Evolutionary conservation across 371 early-diverging fungal genomes (phyloP).

Genomic region (Encephalitozoon intestinalis): DNA sequence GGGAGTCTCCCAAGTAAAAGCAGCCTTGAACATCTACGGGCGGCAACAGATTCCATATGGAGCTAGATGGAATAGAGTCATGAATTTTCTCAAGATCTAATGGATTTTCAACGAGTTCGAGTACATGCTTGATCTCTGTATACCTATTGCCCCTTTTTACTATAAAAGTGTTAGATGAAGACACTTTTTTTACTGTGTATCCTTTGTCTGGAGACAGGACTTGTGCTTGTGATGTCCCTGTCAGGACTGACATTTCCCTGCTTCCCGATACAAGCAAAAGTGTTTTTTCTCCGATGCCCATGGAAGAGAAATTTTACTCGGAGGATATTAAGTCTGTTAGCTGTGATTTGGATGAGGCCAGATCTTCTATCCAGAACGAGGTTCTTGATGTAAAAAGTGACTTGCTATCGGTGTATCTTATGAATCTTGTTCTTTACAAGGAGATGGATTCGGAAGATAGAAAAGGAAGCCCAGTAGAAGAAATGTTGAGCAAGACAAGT

Average conservation of each 20-base stretch:
- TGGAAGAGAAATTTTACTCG: not conserved
- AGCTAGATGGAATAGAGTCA: not conserved
- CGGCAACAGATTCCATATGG: not conserved
- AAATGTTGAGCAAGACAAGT: not conserved
- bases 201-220: conserved; percentile 7
- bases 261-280: not conserved
- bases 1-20: not conserved
- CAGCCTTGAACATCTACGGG: not conserved
- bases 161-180: conserved; percentile 9
- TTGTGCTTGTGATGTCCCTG: not conserved
- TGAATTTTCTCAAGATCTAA: not conserved
- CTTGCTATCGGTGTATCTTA: not conserved
- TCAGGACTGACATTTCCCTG: not conserved
- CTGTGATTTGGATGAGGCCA: not conserved
- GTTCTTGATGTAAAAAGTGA: not conserved
- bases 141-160: not conserved
- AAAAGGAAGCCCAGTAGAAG: not conserved
- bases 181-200: not conserved
- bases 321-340: conserved; percentile 1
- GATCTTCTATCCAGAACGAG: not conserved
- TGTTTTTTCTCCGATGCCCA: not conserved
- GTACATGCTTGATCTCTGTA: not conserved
- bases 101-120: conserved; percentile 2
- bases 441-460: not conserved
- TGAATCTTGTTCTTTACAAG: conserved; percentile 3